Conservation (phyloP, 108 stramenopile species). For the Cyclotella sp. region DNA sequence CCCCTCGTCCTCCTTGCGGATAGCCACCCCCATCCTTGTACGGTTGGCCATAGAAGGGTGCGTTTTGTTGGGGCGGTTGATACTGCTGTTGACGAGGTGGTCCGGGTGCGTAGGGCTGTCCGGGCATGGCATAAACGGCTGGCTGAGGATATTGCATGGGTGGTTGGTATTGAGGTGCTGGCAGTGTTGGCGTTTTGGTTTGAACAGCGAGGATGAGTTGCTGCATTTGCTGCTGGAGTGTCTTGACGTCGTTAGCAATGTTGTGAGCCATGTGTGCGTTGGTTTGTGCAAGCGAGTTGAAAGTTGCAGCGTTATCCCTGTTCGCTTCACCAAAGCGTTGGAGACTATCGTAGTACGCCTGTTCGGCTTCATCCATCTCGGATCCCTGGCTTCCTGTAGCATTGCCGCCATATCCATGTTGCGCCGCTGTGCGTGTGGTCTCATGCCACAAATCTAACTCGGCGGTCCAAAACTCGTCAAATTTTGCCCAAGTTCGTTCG, state of each 20-base stretch:
- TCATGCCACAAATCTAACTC: background rate
- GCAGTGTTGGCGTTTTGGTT: too few species aligned
- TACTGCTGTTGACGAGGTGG: too few species aligned
- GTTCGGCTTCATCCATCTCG: background rate
- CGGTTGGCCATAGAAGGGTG: too few species aligned
- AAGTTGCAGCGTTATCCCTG: background rate
- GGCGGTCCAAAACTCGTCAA: background rate
- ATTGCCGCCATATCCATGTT: constrained; percentile 19
- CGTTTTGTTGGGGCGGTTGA: too few species aligned
- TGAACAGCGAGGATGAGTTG: too few species aligned
- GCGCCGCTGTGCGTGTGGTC: background rate
- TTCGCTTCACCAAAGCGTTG: background rate
- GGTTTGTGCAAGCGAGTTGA: background rate
- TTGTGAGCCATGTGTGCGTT: background rate
- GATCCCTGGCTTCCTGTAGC: background rate
- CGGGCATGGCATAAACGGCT: too few species aligned
- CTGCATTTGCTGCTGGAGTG: background rate
- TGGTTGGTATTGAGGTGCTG: too few species aligned
- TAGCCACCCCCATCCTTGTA: too few species aligned
- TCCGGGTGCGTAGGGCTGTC: too few species aligned
- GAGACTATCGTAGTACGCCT: background rate
- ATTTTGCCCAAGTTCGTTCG: constrained; percentile 1
- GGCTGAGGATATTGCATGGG: too few species aligned
- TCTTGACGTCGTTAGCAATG: background rate
- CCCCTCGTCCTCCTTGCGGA: too few species aligned